Conservation (phyloP, 345 rosid species). For the Cardamine occulta region DNA sequence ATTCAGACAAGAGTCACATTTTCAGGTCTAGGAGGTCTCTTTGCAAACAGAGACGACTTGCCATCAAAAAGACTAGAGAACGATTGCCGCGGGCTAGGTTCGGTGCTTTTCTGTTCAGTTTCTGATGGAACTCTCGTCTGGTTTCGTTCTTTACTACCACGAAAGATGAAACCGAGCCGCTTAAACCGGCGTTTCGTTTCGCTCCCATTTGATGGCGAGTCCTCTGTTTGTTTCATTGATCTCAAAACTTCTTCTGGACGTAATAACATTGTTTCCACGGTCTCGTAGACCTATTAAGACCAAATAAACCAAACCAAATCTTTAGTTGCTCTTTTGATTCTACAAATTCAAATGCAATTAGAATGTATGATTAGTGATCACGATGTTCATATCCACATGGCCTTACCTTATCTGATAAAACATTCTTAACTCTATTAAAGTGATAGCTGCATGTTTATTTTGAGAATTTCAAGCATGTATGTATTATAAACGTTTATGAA, state of each 20-base stretch:
- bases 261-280: constrained; percentile 73
- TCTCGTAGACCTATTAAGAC: constrained; percentile 70
- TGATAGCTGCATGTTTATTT: constrained; percentile 3
- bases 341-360: not conserved
- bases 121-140: constrained; percentile 50
- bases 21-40: constrained; percentile 73
- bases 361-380: constrained; percentile 14
- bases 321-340: constrained; percentile 13
- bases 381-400: constrained; percentile 1
- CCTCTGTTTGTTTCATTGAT: constrained; percentile 56
- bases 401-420: not conserved
- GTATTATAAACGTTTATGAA: not conserved
- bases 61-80: constrained; percentile 80
- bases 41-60: constrained; percentile 77
- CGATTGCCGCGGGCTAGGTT: constrained; percentile 60
- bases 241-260: constrained; percentile 75
- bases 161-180: constrained; percentile 71
- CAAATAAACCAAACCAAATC: not conserved
- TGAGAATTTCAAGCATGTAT: not conserved
- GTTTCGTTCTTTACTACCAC: constrained; percentile 63
- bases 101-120: constrained; percentile 50
- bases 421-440: constrained; percentile 14
- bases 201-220: constrained; percentile 39
- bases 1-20: constrained; percentile 62
- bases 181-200: constrained; percentile 65